phyloP scores from a whole-genome alignment of 1,284 basidiomycete species.

The Anthracocystis walkeri region DNA sequence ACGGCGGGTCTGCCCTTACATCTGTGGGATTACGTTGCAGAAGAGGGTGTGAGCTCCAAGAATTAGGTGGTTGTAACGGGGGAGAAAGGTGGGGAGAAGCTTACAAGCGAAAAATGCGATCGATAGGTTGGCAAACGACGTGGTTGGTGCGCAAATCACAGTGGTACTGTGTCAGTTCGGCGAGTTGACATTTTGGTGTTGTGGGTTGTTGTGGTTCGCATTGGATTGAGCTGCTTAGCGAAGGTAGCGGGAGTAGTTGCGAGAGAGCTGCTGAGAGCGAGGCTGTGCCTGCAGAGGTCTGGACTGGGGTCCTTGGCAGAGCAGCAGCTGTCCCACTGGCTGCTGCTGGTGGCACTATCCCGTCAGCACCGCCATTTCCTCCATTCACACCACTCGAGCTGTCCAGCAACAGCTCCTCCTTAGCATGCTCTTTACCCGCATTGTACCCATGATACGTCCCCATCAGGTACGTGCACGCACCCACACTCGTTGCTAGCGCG shows the following conservation, averaged over 20 bases:
- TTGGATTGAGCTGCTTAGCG: background rate
- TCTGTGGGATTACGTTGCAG: background rate
- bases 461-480: conserved; percentile 41
- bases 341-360: background rate
- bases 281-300: background rate
- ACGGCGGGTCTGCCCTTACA: conserved; percentile 53
- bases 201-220: conserved; percentile 25
- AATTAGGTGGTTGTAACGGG: background rate
- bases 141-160: conserved; percentile 47
- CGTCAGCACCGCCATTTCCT: background rate
- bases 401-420: conserved; percentile 7
- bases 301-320: background rate
- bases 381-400: background rate
- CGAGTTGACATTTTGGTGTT: conserved; percentile 34
- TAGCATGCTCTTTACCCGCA: conserved; percentile 28
- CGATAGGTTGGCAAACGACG: conserved; percentile 56
- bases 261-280: background rate
- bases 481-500: conserved; percentile 44
- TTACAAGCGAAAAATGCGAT: conserved; percentile 58
- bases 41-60: background rate
- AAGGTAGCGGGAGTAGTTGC: conserved; percentile 11
- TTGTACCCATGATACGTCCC: conserved; percentile 48
- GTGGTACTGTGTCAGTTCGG: conserved; percentile 55
- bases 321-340: too few relatives aligned
- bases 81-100: background rate